Percentiles rank a stretch among this genome's conserved stretches.
These are phyloP conservation scores for Lentinula boryana DNA, from an alignment of 768 basidiomycete genomes.

Conservation along the genomic window DNA sequence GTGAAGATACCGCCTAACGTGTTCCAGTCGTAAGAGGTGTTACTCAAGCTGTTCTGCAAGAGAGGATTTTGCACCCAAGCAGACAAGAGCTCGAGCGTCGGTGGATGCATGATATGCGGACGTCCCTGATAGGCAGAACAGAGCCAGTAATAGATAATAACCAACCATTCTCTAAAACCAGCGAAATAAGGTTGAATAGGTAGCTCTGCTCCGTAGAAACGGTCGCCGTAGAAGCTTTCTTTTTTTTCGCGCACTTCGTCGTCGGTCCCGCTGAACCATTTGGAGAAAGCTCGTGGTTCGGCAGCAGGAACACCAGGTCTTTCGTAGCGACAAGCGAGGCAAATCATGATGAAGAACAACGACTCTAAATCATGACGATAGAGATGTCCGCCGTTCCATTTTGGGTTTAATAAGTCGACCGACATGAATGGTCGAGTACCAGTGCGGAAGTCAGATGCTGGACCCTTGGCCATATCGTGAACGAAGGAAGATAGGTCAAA, in stretches of 20 bases:
- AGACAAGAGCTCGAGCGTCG: neutral
- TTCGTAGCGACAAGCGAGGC: neutral
- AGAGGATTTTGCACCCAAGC: no score
- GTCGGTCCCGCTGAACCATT: constrained; percentile 5
- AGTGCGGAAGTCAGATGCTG: neutral
- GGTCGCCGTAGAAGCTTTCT: no score
- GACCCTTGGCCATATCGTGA: neutral
- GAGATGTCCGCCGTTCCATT: neutral
- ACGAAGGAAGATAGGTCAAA: neutral
- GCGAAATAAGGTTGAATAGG: no score
- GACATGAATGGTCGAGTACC: neutral
- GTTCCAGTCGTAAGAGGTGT: neutral
- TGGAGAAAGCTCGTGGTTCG: neutral
- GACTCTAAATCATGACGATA: neutral
- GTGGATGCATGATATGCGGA: neutral
- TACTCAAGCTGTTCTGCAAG: no score
- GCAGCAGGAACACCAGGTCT: no score
- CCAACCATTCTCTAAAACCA: no score
- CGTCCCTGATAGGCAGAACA: neutral
- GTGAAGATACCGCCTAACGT: neutral
- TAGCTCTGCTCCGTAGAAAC: no score
- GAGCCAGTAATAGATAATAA: neutral
- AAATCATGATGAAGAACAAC: neutral
- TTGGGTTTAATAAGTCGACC: neutral
- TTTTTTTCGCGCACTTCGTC: neutral